Base-by-base conservation (phyloP, 2,329 filamentous ascomycete genomes). In the Aspergillus sergii region DNA sequence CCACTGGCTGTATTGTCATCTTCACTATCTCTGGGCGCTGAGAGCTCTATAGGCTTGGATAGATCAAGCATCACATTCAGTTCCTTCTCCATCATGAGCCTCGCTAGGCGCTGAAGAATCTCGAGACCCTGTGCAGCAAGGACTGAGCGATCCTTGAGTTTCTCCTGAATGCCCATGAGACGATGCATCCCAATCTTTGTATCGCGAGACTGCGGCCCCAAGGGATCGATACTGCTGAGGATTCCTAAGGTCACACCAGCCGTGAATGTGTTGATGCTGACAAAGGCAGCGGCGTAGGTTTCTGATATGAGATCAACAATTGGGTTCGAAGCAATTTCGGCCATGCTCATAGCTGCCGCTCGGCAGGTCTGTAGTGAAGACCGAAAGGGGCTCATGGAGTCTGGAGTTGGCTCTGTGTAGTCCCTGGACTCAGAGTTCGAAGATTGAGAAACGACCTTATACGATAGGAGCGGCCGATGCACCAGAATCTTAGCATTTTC, bases 401-500 rank as follows among this genome's bases (percentile, higher is more conserved):
- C n/a, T 1, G 39, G 16, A 6, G 34, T 26, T 12, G 53, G 28
- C 34, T n/a, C 54, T 5, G 10, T 43, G 14, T 11, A n/a, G 36
- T 7, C 39, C 21, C 28, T 34, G 4, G 32, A 1, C 10, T 23
- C 48, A 4, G 32, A 14, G 28, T 32, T 16, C 32, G 58, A 55
- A 1, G 8, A 26, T 3, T n/a, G 43, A 11, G 30, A 55, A 1
- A 59, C 60, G 1, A 62, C 53, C 50, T 66, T 68, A 57, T 68
- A 74, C 1, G 72, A 63, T 0, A 74, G 65, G 8, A 75, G 59
- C 12, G 69, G 69, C 14, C 70, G 64, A 54, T 79, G 66, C 0
- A 75, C 59, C 0, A 79, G 54, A 0, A 79, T 79, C 8, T 64
- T 71, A 0, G 75, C 68, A 41, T 78, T 79, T 19, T 79, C 70